A percentile compares a stretch with the other conserved stretches of the same genome.
phyloP scores from a whole-genome alignment of 2,329 filamentous ascomycete genomes.

The Chaetomiaceae sp. region DNA sequence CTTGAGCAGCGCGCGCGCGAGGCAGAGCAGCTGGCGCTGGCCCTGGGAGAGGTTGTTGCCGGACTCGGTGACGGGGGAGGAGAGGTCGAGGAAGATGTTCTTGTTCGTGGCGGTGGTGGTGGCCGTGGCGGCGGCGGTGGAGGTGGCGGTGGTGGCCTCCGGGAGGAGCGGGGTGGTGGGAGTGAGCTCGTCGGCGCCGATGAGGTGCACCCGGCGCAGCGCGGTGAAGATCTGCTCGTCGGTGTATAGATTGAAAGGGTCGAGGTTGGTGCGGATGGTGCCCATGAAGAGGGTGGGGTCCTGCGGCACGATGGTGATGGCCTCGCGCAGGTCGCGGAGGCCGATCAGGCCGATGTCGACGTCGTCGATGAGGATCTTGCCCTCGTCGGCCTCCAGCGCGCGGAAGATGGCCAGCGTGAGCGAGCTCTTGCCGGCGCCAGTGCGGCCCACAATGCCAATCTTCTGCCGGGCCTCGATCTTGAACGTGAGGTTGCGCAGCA shows the following conservation, averaged over 20 bases:
- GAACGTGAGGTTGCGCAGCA: constrained; percentile 78
- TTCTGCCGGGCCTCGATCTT: constrained; percentile 82
- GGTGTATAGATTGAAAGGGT: constrained; percentile 83
- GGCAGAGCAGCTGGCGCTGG: constrained; percentile 87
- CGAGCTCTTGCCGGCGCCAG: constrained; percentile 94
- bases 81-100: constrained; percentile 86
- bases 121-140: constrained; percentile 4
- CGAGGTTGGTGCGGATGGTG: constrained; percentile 85
- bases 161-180: constrained; percentile 24
- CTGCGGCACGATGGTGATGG: constrained; percentile 96
- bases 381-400: constrained; percentile 82
- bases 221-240: constrained; percentile 87
- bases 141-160: constrained; percentile 8
- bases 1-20: constrained; percentile 88
- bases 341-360: constrained; percentile 88
- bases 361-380: constrained; percentile 83
- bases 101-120: constrained; percentile 61
- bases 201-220: constrained; percentile 81
- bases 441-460: constrained; percentile 92
- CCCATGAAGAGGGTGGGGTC: constrained; percentile 92
- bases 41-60: constrained; percentile 94
- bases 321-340: constrained; percentile 84
- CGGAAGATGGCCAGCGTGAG: constrained; percentile 89
- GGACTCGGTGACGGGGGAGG: constrained; percentile 78
- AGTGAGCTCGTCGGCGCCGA: constrained; percentile 52